phyloP scores from a whole-genome alignment of 2,329 filamentous ascomycete genomes.

The Rhinocladiella mackenziei region DNA sequence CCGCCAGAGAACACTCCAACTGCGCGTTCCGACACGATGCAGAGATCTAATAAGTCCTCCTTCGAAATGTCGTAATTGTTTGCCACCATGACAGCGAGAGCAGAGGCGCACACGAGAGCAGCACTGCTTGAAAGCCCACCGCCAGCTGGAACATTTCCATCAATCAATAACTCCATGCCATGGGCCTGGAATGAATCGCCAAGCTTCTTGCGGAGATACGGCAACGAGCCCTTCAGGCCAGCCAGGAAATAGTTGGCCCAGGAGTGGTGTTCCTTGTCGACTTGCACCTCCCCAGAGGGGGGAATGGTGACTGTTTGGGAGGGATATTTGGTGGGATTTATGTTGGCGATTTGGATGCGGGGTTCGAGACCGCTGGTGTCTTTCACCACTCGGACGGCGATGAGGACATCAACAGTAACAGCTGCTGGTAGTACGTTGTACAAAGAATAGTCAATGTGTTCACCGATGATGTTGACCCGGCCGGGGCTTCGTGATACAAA shows the following conservation, averaged over 20 bases:
- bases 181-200: slow-evolving; percentile 61
- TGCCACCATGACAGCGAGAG: slow-evolving; percentile 79
- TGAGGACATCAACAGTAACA: slow-evolving; percentile 82
- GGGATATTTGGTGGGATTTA: slow-evolving; percentile 71
- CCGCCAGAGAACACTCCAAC: slow-evolving; percentile 96
- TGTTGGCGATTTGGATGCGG: slow-evolving; percentile 72
- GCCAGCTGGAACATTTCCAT: slow-evolving; percentile 87
- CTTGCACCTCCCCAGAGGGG: slow-evolving; percentile 60
- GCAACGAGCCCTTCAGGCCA: slow-evolving; percentile 75
- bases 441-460: slow-evolving; percentile 98
- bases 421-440: slow-evolving; percentile 96
- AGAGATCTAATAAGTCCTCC: slow-evolving; percentile 84
- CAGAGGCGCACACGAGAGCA: slow-evolving; percentile 86
- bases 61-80: slow-evolving; percentile 84
- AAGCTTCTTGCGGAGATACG: slow-evolving; percentile 66
- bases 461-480: slow-evolving; percentile 95
- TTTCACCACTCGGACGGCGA: slow-evolving; percentile 64
- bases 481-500: slow-evolving; percentile 90
- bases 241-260: slow-evolving; percentile 99
- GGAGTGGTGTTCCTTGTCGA: slow-evolving; percentile 80
- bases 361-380: slow-evolving; percentile 49
- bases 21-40: slow-evolving; percentile 87
- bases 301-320: slow-evolving; percentile 70
- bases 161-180: slow-evolving; percentile 82
- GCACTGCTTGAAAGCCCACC: slow-evolving; percentile 92